Evolutionary conservation across 1,139 yeast species (phyloP).

Genomic region (Blastobotrys ciferrii): DNA sequence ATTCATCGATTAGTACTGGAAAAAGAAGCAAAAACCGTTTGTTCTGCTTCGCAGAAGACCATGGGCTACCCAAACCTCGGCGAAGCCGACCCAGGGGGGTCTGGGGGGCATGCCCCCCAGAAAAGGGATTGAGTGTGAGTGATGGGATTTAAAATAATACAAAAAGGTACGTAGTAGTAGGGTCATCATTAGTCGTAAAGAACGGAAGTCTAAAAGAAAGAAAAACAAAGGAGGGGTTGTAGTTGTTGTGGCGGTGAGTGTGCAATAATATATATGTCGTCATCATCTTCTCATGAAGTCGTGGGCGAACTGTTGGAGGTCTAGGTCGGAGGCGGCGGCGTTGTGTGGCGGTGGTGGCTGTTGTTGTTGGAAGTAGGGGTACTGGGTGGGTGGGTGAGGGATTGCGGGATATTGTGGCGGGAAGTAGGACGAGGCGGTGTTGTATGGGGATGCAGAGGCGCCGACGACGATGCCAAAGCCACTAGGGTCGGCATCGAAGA

Average conservation of each 20-base stretch:
- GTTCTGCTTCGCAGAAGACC: too few relatives aligned
- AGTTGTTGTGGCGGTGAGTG: neutral
- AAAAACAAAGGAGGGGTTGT: neutral
- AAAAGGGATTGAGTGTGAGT: too few relatives aligned
- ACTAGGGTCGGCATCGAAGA: conserved; percentile 58
- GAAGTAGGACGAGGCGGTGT: neutral
- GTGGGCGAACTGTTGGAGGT: neutral
- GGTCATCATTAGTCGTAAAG: neutral
- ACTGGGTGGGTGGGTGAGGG: neutral
- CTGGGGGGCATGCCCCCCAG: too few relatives aligned
- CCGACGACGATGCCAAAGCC: conserved; percentile 49
- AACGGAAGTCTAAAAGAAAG: neutral
- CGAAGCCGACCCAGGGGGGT: too few relatives aligned
- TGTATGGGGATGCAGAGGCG: conserved; percentile 4
- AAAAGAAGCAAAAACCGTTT: too few relatives aligned
- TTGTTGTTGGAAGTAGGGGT: conserved; percentile 1
- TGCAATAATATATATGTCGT: neutral
- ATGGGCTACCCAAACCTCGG: too few relatives aligned
- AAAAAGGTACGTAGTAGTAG: neutral
- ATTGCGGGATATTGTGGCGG: conserved; percentile 7
- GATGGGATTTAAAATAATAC: neutral
- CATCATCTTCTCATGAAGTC: neutral
- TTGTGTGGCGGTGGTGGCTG: neutral
- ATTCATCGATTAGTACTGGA: too few relatives aligned
- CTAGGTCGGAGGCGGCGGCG: neutral